Evolutionary conservation across 768 basidiomycete genomes (phyloP), one percentile per base, ranked within the genome.

Genomic region (Epithele typhae): DNA sequence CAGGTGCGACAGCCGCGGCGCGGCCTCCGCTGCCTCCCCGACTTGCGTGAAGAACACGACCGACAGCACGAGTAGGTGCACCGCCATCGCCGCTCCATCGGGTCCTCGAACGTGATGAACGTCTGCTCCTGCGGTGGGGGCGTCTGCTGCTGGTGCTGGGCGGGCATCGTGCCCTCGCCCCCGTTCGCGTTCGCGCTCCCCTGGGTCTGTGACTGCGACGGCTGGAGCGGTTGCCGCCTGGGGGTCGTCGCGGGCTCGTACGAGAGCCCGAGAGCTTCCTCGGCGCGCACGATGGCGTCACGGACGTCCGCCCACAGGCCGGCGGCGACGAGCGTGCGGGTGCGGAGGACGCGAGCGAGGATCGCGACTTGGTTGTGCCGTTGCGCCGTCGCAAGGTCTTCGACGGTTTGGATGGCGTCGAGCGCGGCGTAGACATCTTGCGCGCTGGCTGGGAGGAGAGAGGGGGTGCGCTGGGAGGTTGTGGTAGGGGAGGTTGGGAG

Each of bases 11-110:
- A 89, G 64, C 17, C 86, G 67, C 7, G 67, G 60, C n/a, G 75
- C 68, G 0, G 78, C 72, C 12, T 69, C 66, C 15, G 67, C 58
- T 5, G 75, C 68, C 42, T 70, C 67, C 6, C 84, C 84, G 0
- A 65, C 64, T 52, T 86, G 81, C 0, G 84, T 84, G 54, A 79
- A 71, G 56, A 75, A 85, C 18, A 82, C 61, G 8, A 85, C 69
- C 3, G 78, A 73, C 18, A 87, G 64, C 40, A 87, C 72, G 19
- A 90, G 77, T 8, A 78, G 61, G 55, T 89, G 84, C 3, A 84
- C 65, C 3, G 71, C 71, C 52, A 79, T 68, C 1, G 70, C 56
- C 2, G 65, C 58, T 68, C 72, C 36, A 70, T 59, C 33, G 56
- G 19, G 43, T 68, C 68, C 34, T 64, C 62, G 42, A 66, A 66